phyloP scores from a whole-genome alignment of 192 early-diverging fungal genomes.

The Pilaira anomala region DNA sequence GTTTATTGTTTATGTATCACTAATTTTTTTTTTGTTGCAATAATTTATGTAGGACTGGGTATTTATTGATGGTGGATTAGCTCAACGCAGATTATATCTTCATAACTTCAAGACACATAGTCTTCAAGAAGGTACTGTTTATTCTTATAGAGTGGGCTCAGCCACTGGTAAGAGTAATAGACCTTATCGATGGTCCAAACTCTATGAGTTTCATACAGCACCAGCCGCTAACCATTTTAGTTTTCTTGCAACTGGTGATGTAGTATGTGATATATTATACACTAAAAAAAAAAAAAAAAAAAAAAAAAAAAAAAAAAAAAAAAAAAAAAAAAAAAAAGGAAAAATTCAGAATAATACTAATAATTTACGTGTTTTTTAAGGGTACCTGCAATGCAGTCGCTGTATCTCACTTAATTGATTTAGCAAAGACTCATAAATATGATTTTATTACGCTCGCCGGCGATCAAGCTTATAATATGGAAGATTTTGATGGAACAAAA shows the following conservation, averaged over 20 bases:
- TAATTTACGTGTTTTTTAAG: slow-evolving; percentile 4
- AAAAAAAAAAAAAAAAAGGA: too few species aligned
- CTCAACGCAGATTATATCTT: slow-evolving; percentile 21
- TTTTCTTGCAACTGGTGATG: slow-evolving; percentile 34
- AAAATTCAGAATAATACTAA: too few species aligned
- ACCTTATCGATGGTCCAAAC: background rate
- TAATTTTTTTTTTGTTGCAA: slow-evolving; percentile 1
- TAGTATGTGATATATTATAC: slow-evolving; percentile 18
- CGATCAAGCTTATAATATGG: slow-evolving; percentile 37
- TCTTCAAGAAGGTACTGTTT: slow-evolving; percentile 22
- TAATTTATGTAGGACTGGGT: slow-evolving; percentile 22
- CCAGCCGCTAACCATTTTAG: slow-evolving; percentile 11
- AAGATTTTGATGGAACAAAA: slow-evolving; percentile 31
- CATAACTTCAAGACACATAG: slow-evolving; percentile 26
- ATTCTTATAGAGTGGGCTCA: slow-evolving; percentile 30
- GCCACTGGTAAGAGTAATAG: background rate
- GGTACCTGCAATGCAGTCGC: slow-evolving; percentile 35
- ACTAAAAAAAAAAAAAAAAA: too few species aligned
- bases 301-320: too few species aligned
- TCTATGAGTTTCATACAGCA: slow-evolving; percentile 34
- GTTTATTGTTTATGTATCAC: background rate
- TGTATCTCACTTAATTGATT: slow-evolving; percentile 10
- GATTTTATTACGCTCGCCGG: slow-evolving; percentile 33
- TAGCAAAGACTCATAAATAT: slow-evolving; percentile 28
- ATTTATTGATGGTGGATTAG: slow-evolving; percentile 30